Evolutionary conservation across 495 filamentous ascomycete genomes (phyloP), one percentile per base, ranked within the genome.

Genomic region (Trypethelium eluteriae): DNA sequence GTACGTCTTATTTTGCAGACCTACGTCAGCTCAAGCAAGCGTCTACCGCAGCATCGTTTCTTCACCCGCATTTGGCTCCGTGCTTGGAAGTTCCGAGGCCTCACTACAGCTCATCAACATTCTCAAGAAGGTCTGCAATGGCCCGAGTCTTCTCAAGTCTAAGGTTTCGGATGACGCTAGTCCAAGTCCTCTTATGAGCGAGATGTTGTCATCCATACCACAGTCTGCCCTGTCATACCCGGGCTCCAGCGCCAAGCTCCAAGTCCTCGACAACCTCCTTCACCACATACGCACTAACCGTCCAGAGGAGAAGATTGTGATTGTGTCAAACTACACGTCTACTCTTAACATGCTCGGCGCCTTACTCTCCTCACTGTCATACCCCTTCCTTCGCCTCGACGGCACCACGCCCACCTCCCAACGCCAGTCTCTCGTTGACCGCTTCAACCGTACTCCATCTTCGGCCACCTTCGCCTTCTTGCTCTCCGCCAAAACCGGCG

Each of bases 111-210:
- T 93, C 5, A 91, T 92, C 70, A 92, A 86, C 6, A 81, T 92
- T 44, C 79, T 93, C 12, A 93, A 92, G 75, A 92, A 93, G 74
- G 80, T 92, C 14, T 92, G 89, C 79, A 93, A 93, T 73, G 89
- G 87, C 61, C 89, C 89, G 0, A 86, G 83, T 0, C 75, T 92
- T 5, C 78, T 92, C 7, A 80, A 81, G 25, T 72, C 79, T 32
- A 83, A 81, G 64, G 78, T 72, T 25, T 67, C 72, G 11, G 76
- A 74, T 16, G 71, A 74, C 44, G 69, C 76, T n/a, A 69, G 69
- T 34, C 76, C 66, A 39, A 75, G 74, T 39, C 71, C 77, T 11
- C 80, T 75, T 34, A 72, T 80, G 35, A 71, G 74, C 36, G 70
- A 76, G n/a, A 77, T 93, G 0, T 74, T 92, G 7, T 79, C 82